Base-by-base conservation (phyloP, 208 protist species). In the Herpetomonas samuelpessoai region DNA sequence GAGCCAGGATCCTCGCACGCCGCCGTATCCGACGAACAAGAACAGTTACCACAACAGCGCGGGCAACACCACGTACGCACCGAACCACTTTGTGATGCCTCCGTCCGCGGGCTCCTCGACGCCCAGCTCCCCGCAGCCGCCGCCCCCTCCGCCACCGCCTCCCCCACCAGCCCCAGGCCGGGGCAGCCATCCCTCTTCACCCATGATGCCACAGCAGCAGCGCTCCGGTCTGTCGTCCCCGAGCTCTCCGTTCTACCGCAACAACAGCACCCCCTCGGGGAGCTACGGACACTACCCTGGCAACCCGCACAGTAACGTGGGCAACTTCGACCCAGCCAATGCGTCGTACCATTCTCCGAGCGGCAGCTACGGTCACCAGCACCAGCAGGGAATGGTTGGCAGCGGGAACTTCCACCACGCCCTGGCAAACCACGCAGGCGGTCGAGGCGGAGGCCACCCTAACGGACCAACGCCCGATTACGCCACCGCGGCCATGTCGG, bases 31-130 rank as follows among this genome's bases (percentile, higher is more conserved):
- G n/a, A n/a, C n/a, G n/a, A n/a, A n/a, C n/a, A n/a, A n/a, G n/a
- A n/a, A n/a, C n/a, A n/a, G n/a, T 39, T 6, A 48, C 54, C n/a
- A 26, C 29, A 48, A 39, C 54, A 55, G 46, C 46, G 31, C 6
- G 6, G 47, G 7, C 59, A 44, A 39, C 49, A 51, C 18, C 46
- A 66, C 26, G 22, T 57, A 44, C 53, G 29, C 56, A 50, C 56
- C 12, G 48, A 53, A 18, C 22, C 60, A 31, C 12, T 74, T 54
- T 39, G 24, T 31, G 7, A 25, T 55, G 0, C 51, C 47, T 10
- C 56, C 39, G 9, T 18, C 28, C 4, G 46, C 35, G 19, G 71
- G 66, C 31, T 51, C 62, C 0, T 35, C 62, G 4, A 53, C 44
- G 24, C 53, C 53, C 4, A 49, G 48, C 9, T 28, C 44, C 2